Percentiles rank a stretch among this genome's conserved stretches.
These are phyloP conservation scores for Clonostachys chloroleuca DNA, from an alignment of 2,329 filamentous ascomycete genomes.

Conservation along the genomic window DNA sequence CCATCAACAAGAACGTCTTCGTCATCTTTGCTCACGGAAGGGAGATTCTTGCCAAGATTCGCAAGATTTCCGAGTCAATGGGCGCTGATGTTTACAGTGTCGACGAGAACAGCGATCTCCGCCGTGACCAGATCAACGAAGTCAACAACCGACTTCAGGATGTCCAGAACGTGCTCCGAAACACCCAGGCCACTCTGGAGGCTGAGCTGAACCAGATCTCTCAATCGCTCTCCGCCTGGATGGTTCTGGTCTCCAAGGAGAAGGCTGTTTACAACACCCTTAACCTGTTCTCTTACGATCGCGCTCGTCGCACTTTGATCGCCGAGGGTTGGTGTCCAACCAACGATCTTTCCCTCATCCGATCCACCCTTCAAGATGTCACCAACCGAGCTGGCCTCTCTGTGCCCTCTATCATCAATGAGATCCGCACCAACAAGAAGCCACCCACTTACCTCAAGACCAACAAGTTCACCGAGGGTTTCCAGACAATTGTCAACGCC, in stretches of 20 bases:
- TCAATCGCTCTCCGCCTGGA: constrained; percentile 89
- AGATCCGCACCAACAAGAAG: constrained; percentile 94
- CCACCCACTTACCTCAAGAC: constrained; percentile 97
- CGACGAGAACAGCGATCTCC: constrained; percentile 93
- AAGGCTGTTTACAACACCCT: constrained; percentile 96
- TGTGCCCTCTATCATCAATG: constrained; percentile 98
- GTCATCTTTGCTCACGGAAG: constrained; percentile 99
- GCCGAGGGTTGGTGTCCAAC: constrained; percentile 97
- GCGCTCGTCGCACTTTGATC: constrained; percentile 90
- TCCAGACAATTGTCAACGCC: constrained; percentile 98
- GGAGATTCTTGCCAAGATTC: constrained; percentile 96
- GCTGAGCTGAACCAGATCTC: constrained; percentile 92
- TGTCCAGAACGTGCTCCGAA: constrained; percentile 85
- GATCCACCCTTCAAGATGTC: constrained; percentile 91
- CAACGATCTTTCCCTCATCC: constrained; percentile 83
- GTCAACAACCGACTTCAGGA: constrained; percentile 92
- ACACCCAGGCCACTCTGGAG: constrained; percentile 91
- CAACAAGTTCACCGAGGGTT: constrained; percentile 96
- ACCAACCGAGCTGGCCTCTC: constrained; percentile 93
- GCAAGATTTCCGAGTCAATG: constrained; percentile 97
- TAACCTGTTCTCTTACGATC: constrained; percentile 95
- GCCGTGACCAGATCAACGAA: constrained; percentile 93
- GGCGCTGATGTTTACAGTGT: constrained; percentile 94
- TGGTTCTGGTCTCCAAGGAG: constrained; percentile 96
- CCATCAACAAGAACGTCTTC: constrained; percentile 95